Conservation (phyloP, 805 yeast species). For the Saccharomycopsis malanga region DNA sequence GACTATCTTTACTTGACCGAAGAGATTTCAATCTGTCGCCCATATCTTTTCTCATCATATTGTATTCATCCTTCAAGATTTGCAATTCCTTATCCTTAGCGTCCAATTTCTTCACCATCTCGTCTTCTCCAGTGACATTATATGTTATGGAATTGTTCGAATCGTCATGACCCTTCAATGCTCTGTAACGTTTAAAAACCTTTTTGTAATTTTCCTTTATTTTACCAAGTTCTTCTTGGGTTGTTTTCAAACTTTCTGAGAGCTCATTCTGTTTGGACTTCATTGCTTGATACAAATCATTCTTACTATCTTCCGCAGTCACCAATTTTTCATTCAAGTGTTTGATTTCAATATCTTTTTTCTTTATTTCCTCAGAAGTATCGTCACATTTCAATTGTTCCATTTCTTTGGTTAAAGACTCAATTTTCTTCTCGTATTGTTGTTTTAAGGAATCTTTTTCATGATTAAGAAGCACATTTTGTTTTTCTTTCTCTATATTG, state of each 20-base stretch:
- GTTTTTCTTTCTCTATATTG: slow-evolving; percentile 34
- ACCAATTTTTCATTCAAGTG: slow-evolving; percentile 22
- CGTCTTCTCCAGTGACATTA: slow-evolving; percentile 17
- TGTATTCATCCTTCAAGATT: slow-evolving; percentile 9
- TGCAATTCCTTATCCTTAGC: slow-evolving; percentile 13
- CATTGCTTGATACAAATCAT: slow-evolving; percentile 20
- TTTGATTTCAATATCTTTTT: slow-evolving; percentile 18
- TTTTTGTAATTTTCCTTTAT: slow-evolving; percentile 27
- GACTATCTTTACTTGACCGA: slow-evolving; percentile 16
- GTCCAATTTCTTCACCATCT: slow-evolving; percentile 1
- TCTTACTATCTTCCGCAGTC: slow-evolving; percentile 20
- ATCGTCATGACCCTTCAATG: slow-evolving; percentile 26
- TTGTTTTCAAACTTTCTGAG: not conserved
- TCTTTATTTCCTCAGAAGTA: not conserved
- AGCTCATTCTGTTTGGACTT: slow-evolving; percentile 11
- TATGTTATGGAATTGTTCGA: not conserved
- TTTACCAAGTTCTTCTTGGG: slow-evolving; percentile 26
- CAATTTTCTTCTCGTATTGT: slow-evolving; percentile 32
- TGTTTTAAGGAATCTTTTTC: slow-evolving; percentile 35
- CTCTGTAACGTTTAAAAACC: slow-evolving; percentile 29
- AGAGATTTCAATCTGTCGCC: slow-evolving; percentile 17
- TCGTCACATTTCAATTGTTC: slow-evolving; percentile 3
- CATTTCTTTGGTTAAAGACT: slow-evolving; percentile 3
- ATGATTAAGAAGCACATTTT: slow-evolving; percentile 31
- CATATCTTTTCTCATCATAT: slow-evolving; percentile 9